These are phyloP conservation scores for Punica granatum DNA, from an alignment of 345 rosid genomes.

Conservation along the genomic window DNA sequence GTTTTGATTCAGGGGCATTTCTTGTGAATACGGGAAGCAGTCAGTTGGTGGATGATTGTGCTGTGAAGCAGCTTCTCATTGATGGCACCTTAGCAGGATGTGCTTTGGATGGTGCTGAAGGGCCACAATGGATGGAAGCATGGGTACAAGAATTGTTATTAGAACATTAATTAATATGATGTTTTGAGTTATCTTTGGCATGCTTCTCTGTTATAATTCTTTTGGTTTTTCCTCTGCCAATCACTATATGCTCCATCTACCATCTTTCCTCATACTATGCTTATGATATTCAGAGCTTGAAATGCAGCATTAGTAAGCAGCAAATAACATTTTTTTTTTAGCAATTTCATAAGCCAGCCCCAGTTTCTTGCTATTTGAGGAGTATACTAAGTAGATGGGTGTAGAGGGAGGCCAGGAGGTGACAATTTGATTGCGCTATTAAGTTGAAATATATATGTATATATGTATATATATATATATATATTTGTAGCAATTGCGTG, in stretches of 20 bases:
- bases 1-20: slow-evolving; percentile 64
- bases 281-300: neutral
- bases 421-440: too few species aligned
- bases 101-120: slow-evolving; percentile 97
- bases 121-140: slow-evolving; percentile 99
- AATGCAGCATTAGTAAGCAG: neutral
- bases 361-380: neutral
- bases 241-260: neutral
- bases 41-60: slow-evolving; percentile 92
- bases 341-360: neutral
- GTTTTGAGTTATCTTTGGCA: neutral
- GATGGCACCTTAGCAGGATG: slow-evolving; percentile 96
- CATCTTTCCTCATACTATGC: neutral
- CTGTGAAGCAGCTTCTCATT: slow-evolving; percentile 83
- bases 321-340: too few species aligned
- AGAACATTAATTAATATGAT: neutral
- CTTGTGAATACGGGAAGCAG: slow-evolving; percentile 95
- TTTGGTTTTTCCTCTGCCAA: too few species aligned
- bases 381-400: too few species aligned
- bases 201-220: neutral
- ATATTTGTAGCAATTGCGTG: too few species aligned
- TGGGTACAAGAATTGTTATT: slow-evolving; percentile 60
- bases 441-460: too few species aligned
- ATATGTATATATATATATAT: too few species aligned
- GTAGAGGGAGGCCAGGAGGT: too few species aligned